Evolutionary conservation across 495 filamentous ascomycete species (phyloP), one percentile per base, ranked within the genome.

Genomic region (Entonaema liquescens): DNA sequence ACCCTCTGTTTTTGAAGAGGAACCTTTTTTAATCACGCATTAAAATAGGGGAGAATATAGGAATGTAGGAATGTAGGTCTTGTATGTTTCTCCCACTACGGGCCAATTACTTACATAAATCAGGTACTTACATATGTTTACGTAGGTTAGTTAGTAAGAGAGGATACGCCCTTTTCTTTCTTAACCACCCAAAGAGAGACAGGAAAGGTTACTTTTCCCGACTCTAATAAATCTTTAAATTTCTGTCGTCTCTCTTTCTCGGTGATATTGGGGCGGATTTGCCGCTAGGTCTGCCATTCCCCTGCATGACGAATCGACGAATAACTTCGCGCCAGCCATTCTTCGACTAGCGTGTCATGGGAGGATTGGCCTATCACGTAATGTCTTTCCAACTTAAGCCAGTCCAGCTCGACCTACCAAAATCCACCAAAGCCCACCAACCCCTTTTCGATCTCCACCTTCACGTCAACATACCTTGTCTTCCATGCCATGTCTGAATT

Each of bases 271-370:
- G 29, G 17, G 29, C 29, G 33, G 29, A 35, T 68, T 54, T 55
- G 38, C 42, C 15, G 49, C 23, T 26, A 33, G 44, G 1, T 65
- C 52, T 65, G 61, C 52, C 65, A 29, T 73, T 66, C 70, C 70
- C 70, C 70, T 73, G 70, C 70, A 73, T 73, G 33, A 65, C 42
- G 26, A 65, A 31, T 54, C 40, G 26, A 50, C 70, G 70, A 73
- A 73, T 68, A 52, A 40, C 70, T 62, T 68, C 52, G 70, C 70
- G 60, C 65, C 70, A 68, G 50, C 70, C 70, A 19, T 61, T 52
- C 70, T 38, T 52, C 50, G 33, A 44, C 52, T 58, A 61, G 65
- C 60, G 60, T 67, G 54, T 63, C 63, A 59, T 36, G 21, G 21
- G 3, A 55, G 0, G 19, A 47, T 36, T 54, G 44, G 23, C 69